Percentiles rank a stretch among this genome's conserved stretches.
Conservation (phyloP, 352 stramenopile genomes). For the Aphanomyces stellatus region DNA sequence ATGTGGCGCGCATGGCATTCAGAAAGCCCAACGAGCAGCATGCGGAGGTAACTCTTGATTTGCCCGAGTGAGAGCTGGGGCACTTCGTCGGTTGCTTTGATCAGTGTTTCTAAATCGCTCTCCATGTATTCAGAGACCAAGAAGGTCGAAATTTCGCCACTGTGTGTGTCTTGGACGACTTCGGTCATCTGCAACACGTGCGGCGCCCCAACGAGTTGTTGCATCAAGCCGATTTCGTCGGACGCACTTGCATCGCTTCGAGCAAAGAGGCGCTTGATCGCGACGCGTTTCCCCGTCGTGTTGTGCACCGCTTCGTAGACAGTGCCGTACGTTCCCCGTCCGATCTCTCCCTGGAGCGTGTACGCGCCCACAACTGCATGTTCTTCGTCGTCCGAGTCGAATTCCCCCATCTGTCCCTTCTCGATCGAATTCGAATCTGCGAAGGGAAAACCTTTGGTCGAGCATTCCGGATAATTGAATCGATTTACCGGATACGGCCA, state of each 20-base stretch:
- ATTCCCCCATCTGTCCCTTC: conserved; percentile 20
- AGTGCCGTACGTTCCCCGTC: conserved; percentile 66
- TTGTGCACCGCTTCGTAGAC: conserved; percentile 56
- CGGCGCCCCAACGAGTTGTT: conserved; percentile 32
- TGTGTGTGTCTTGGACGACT: conserved; percentile 1
- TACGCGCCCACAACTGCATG: conserved; percentile 32
- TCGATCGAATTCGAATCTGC: background rate
- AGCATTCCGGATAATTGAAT: background rate
- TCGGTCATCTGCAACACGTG: conserved; percentile 51
- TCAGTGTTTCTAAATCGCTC: conserved; percentile 56
- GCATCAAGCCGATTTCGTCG: conserved; percentile 42
- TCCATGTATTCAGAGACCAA: conserved; percentile 75
- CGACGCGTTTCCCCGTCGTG: conserved; percentile 31
- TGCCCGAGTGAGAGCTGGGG: conserved; percentile 37
- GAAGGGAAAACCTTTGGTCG: background rate
- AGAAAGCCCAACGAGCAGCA: conserved; percentile 49
- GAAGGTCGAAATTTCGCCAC: conserved; percentile 6
- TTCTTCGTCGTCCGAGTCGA: conserved; percentile 19
- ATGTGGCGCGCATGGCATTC: conserved; percentile 50
- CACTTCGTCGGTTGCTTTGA: conserved; percentile 31
- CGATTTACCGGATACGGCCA: background rate
- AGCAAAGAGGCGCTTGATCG: conserved; percentile 70
- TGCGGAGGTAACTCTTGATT: conserved; percentile 60
- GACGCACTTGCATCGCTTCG: conserved; percentile 10
- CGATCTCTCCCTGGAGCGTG: conserved; percentile 65